Percentiles rank a stretch among this genome's conserved stretches.
phyloP scores from a whole-genome alignment of 148 eudicot species.

The Diospyros kaki region DNA sequence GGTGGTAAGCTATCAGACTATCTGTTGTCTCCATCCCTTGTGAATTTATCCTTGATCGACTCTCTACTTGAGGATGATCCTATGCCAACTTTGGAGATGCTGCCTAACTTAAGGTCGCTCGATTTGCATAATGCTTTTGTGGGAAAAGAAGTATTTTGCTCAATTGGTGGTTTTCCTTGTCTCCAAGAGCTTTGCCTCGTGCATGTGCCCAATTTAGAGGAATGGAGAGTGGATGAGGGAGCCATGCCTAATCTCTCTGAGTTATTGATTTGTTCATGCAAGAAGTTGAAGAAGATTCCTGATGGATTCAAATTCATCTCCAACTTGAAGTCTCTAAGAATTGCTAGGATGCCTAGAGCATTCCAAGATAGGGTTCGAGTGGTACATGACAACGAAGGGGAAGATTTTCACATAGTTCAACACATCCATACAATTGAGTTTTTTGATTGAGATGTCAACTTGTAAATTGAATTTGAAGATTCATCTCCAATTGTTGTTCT shows the following conservation, averaged over 20 bases:
- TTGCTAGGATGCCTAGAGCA: too few species aligned
- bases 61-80: slow-evolving; percentile 12
- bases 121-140: slow-evolving; percentile 1
- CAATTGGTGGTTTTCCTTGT: slow-evolving; percentile 14
- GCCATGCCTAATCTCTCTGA: slow-evolving; percentile 6
- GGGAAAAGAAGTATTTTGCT: slow-evolving; percentile 14
- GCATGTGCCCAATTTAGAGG: slow-evolving; percentile 5
- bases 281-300: slow-evolving; percentile 15
- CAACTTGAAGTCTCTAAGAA: too few species aligned
- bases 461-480: too few species aligned
- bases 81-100: slow-evolving; percentile 5
- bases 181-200: slow-evolving; percentile 14
- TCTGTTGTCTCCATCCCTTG: background rate
- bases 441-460: too few species aligned
- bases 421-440: too few species aligned
- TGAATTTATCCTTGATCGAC: background rate
- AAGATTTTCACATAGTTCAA: too few species aligned
- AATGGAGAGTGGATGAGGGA: slow-evolving; percentile 16
- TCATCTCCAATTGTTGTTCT: too few species aligned
- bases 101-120: slow-evolving; percentile 13
- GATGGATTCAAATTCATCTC: slow-evolving; percentile 14
- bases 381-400: too few species aligned
- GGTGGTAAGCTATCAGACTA: slow-evolving; percentile 1
- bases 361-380: too few species aligned
- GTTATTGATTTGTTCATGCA: background rate